Evolutionary conservation across 495 filamentous ascomycete species (phyloP).

Genomic region (Trichoderma asperelloides): DNA sequence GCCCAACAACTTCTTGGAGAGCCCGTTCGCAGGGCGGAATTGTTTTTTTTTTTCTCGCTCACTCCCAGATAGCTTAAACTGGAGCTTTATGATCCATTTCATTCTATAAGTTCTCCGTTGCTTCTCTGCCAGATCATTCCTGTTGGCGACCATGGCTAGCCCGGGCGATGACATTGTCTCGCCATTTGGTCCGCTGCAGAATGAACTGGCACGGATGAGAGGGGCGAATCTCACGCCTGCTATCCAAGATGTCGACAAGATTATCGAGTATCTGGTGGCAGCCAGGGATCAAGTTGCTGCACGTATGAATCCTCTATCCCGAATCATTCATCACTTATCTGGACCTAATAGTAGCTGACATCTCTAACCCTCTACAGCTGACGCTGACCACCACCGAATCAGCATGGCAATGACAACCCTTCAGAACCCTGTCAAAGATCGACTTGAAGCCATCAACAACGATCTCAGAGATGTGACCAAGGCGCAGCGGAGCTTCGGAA

Average conservation of each 20-base stretch:
- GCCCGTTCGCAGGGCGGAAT: background rate
- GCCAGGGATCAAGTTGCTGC: slow-evolving; percentile 61
- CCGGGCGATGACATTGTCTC: background rate
- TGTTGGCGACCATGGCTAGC: background rate
- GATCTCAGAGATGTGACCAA: slow-evolving; percentile 72
- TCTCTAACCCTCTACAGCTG: slow-evolving; percentile 11
- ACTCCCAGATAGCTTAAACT: background rate
- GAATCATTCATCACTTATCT: background rate
- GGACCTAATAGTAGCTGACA: background rate
- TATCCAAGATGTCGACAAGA: slow-evolving; percentile 67
- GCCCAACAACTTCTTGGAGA: background rate
- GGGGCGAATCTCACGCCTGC: slow-evolving; percentile 59
- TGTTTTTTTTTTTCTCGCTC: background rate
- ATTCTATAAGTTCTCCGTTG: background rate
- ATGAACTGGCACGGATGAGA: slow-evolving; percentile 62
- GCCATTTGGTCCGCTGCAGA: slow-evolving; percentile 39
- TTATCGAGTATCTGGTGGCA: slow-evolving; percentile 64
- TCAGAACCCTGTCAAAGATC: slow-evolving; percentile 69
- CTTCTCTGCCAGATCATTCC: background rate
- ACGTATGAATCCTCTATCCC: slow-evolving; percentile 35
- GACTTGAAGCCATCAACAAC: slow-evolving; percentile 68
- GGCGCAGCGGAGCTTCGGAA: slow-evolving; percentile 70
- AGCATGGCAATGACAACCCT: slow-evolving; percentile 68
- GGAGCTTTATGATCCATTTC: background rate
- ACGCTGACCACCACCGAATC: slow-evolving; percentile 58